These are phyloP conservation scores for Deuterostichococcus epilithicus DNA, from an alignment of 139 green algal species.

Conservation along the genomic window DNA sequence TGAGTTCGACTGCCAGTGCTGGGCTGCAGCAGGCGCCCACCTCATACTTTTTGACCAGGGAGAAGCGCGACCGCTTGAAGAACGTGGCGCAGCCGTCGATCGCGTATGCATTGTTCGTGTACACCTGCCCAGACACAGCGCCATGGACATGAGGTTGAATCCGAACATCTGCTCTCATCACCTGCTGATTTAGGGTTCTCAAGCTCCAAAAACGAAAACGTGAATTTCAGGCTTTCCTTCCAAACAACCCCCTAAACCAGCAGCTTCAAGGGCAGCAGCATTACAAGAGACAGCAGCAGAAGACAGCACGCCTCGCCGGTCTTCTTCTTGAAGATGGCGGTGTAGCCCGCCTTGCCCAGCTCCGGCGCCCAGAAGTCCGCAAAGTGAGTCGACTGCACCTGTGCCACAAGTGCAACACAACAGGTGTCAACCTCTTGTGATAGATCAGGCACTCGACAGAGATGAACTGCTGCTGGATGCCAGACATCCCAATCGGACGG, in stretches of 20 bases:
- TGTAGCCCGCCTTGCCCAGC: slow-evolving; percentile 86
- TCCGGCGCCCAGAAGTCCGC: slow-evolving; percentile 71
- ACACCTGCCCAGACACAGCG: no score
- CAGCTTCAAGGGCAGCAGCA: no score
- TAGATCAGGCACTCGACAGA: neutral
- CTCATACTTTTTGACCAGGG: slow-evolving; percentile 98
- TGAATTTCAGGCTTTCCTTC: no score
- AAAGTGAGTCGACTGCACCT: slow-evolving; percentile 95
- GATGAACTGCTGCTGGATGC: neutral
- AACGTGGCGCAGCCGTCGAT: slow-evolving; percentile 99
- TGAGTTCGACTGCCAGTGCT: no score
- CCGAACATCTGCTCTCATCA: no score
- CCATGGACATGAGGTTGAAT: no score
- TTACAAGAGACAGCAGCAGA: no score
- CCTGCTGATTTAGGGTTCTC: no score
- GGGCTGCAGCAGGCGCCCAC: slow-evolving; percentile 31
- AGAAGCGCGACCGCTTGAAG: slow-evolving; percentile 84
- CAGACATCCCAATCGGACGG: neutral
- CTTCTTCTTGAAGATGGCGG: slow-evolving; percentile 98
- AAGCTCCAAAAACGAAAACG: no score
- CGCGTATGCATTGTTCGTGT: slow-evolving; percentile 69
- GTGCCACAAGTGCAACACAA: no score
- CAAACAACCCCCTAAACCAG: no score
- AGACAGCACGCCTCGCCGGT: slow-evolving; percentile 67
- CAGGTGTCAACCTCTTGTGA: no score